These are phyloP conservation scores for Apiospora sp. DNA, from an alignment of 2,329 filamentous ascomycete genomes.

Conservation along the genomic window DNA sequence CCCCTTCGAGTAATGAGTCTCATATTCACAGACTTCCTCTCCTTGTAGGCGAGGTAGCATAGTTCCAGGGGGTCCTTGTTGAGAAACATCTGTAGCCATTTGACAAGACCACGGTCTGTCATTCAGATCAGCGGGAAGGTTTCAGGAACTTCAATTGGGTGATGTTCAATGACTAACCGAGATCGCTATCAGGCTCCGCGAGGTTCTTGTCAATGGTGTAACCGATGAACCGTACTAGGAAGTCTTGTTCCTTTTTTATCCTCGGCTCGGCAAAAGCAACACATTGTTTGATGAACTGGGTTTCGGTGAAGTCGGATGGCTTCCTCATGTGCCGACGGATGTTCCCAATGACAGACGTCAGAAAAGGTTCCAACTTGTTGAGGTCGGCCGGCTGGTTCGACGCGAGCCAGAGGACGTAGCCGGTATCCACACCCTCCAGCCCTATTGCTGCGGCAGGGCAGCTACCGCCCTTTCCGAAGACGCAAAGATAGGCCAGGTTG, in stretches of 20 bases:
- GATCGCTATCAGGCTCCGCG: background rate
- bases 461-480: conserved; percentile 49
- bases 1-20: conserved; percentile 6
- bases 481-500: conserved; percentile 54
- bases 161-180: conserved; percentile 26
- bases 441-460: conserved; percentile 53
- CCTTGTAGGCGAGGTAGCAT: conserved; percentile 22
- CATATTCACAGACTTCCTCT: conserved; percentile 23
- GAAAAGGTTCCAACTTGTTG: conserved; percentile 40
- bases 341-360: conserved; percentile 38
- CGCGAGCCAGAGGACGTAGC: conserved; percentile 53
- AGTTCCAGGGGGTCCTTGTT: background rate
- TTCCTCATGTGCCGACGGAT: conserved; percentile 25
- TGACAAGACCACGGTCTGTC: background rate
- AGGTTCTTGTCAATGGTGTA: conserved; percentile 4
- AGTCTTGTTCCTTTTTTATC: conserved; percentile 29
- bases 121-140: no score
- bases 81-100: conserved; percentile 24
- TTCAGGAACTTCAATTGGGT: no score
- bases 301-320: background rate
- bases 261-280: conserved; percentile 31
- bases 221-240: conserved; percentile 24
- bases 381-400: conserved; percentile 43
- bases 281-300: conserved; percentile 34
- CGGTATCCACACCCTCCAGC: conserved; percentile 43